A percentile compares a stretch with the other conserved stretches of the same genome.
Conservation (phyloP, 768 basidiomycete genomes). For the Lactarius pseudohatsudake region DNA sequence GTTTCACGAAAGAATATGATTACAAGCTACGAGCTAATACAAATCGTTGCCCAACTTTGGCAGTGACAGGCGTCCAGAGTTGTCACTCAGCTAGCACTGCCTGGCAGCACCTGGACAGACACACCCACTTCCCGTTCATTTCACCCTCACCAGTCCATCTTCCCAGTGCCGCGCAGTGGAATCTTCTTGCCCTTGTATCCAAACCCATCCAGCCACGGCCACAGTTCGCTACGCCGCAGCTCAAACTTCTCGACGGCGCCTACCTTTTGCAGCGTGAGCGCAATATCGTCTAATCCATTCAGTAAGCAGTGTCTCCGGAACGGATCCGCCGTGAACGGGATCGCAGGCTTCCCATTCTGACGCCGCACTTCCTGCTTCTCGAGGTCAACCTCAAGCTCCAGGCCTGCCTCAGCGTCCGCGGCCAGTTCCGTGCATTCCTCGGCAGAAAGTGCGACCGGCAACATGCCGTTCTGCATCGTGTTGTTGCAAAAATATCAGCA, state of each 20-base stretch:
- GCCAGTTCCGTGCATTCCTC: slow-evolving; percentile 49
- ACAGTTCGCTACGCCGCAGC: slow-evolving; percentile 65
- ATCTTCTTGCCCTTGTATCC: slow-evolving; percentile 84
- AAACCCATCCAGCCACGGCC: slow-evolving; percentile 98
- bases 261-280: slow-evolving; percentile 83
- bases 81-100: background rate
- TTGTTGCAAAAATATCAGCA: slow-evolving; percentile 63
- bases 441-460: slow-evolving; percentile 51
- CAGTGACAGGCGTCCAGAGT: background rate
- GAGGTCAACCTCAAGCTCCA: slow-evolving; percentile 60
- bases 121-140: background rate
- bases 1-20: background rate
- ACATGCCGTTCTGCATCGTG: slow-evolving; percentile 67
- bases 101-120: background rate
- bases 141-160: slow-evolving; percentile 69
- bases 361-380: slow-evolving; percentile 56
- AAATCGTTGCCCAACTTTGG: background rate
- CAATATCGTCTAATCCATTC: slow-evolving; percentile 97
- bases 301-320: slow-evolving; percentile 93
- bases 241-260: slow-evolving; percentile 79
- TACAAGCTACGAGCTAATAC: background rate
- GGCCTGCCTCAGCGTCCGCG: slow-evolving; percentile 50
- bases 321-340: slow-evolving; percentile 79
- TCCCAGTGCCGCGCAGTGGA: slow-evolving; percentile 48
- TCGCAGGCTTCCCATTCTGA: slow-evolving; percentile 65